Evolutionary conservation across 2,329 filamentous ascomycete species (phyloP).

Genomic region (Trichoderma sp.): DNA sequence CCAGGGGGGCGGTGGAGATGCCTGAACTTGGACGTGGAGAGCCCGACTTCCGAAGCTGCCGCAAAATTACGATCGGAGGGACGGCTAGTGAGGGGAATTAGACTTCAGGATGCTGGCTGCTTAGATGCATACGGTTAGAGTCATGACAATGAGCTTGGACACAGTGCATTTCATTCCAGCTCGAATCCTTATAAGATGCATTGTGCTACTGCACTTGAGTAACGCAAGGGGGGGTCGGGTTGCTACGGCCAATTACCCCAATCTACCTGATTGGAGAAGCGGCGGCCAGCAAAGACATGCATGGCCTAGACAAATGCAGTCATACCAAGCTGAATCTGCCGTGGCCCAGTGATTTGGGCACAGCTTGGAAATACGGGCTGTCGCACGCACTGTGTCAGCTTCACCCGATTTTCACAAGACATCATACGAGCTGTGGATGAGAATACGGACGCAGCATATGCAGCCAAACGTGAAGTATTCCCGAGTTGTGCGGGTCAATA

Average conservation of each 20-base stretch:
- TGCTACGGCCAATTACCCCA: not conserved
- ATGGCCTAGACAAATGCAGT: not conserved
- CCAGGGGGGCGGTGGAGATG: conserved; percentile 11
- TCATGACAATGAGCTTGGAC: not conserved
- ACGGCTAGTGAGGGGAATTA: conserved; percentile 9
- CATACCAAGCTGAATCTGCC: not conserved
- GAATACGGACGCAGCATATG: not conserved
- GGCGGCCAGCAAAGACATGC: not conserved
- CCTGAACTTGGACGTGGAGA: not conserved
- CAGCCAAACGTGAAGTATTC: conserved; percentile 7
- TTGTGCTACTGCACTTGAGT: not conserved
- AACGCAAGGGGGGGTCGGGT: not conserved
- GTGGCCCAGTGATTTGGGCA: not conserved
- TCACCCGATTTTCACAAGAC: not conserved
- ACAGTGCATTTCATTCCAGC: not conserved
- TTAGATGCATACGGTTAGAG: not conserved
- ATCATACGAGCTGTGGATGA: conserved; percentile 10
- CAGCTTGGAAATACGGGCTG: not conserved
- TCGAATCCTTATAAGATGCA: not conserved
- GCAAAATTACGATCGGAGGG: not conserved
- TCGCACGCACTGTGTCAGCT: conserved; percentile 17
- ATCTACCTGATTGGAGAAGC: not conserved
- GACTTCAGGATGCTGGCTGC: conserved; percentile 3
- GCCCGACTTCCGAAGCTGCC: conserved; percentile 17
- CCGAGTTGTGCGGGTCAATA: not conserved